A percentile compares a stretch with the other conserved stretches of the same genome.
Conservation (phyloP, 176 grass and related monocot species). For the Coix lacrymajobi region DNA sequence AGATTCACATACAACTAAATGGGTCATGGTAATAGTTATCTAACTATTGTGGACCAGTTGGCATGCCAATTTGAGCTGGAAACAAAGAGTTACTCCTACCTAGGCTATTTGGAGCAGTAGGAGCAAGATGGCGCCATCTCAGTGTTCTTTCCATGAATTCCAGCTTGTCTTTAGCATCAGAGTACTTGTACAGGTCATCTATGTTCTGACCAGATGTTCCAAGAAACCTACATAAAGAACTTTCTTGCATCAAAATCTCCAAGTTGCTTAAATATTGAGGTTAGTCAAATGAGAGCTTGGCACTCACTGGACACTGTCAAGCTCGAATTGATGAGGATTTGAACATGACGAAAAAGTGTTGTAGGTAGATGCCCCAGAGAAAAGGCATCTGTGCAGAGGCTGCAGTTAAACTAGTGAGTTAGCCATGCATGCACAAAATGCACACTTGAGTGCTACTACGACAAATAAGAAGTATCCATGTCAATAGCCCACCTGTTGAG, state of each 20-base stretch:
- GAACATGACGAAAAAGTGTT: slow-evolving; percentile 83
- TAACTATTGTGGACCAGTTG: background rate
- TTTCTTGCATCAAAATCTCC: slow-evolving; percentile 10
- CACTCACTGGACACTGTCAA: slow-evolving; percentile 82
- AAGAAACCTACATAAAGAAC: slow-evolving; percentile 54
- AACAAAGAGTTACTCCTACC: slow-evolving; percentile 53
- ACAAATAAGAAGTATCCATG: background rate
- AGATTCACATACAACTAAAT: background rate
- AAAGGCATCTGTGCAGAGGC: slow-evolving; percentile 92
- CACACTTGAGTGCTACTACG: background rate
- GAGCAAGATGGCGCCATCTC: slow-evolving; percentile 88
- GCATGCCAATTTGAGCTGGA: background rate
- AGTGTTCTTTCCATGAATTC: slow-evolving; percentile 93
- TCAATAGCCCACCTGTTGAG: slow-evolving; percentile 65
- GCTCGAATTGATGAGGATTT: slow-evolving; percentile 93
- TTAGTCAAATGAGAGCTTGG: background rate
- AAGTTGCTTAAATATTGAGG: background rate
- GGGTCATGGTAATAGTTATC: background rate
- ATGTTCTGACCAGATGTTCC: slow-evolving; percentile 98
- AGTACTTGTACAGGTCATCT: slow-evolving; percentile 84
- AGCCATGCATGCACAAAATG: background rate
- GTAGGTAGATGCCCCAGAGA: slow-evolving; percentile 81
- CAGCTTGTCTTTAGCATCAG: slow-evolving; percentile 81
- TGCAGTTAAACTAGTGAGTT: slow-evolving; percentile 35
- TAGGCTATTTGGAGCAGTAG: slow-evolving; percentile 94